phyloP scores from a whole-genome alignment of 2,329 filamentous ascomycete genomes.

The Aspergillus phoenicis region DNA sequence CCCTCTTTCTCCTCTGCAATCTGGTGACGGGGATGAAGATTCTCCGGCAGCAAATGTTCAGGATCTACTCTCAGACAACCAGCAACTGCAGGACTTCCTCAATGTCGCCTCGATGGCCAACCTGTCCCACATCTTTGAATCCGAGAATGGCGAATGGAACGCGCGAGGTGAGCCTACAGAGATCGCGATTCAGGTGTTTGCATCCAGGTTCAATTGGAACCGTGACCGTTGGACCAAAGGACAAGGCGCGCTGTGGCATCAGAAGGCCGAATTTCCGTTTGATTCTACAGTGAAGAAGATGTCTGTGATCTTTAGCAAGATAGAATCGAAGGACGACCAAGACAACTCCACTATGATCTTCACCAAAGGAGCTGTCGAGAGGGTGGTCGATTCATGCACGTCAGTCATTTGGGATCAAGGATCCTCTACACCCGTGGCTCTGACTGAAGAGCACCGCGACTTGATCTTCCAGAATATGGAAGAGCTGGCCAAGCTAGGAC shows the following conservation, averaged over 20 bases:
- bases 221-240: slow-evolving; percentile 56
- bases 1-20: too few species aligned
- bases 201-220: slow-evolving; percentile 67
- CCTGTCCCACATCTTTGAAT: slow-evolving; percentile 60
- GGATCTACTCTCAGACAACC: background rate
- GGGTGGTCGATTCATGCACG: slow-evolving; percentile 66
- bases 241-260: slow-evolving; percentile 55
- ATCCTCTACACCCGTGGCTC: slow-evolving; percentile 36
- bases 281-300: slow-evolving; percentile 76
- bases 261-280: slow-evolving; percentile 71
- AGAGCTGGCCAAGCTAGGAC: slow-evolving; percentile 64
- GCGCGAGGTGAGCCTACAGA: slow-evolving; percentile 70
- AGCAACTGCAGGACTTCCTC: slow-evolving; percentile 57
- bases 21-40: background rate
- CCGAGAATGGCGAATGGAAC: slow-evolving; percentile 58
- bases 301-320: slow-evolving; percentile 64
- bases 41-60: too few species aligned
- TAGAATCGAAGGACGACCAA: background rate
- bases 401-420: slow-evolving; percentile 50
- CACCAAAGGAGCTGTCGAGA: slow-evolving; percentile 63
- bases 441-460: slow-evolving; percentile 58
- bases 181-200: slow-evolving; percentile 75
- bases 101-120: slow-evolving; percentile 68
- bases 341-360: slow-evolving; percentile 37
- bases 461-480: slow-evolving; percentile 70